Base-by-base conservation (phyloP, 352 stramenopile species). In the Pythium aristosporum region DNA sequence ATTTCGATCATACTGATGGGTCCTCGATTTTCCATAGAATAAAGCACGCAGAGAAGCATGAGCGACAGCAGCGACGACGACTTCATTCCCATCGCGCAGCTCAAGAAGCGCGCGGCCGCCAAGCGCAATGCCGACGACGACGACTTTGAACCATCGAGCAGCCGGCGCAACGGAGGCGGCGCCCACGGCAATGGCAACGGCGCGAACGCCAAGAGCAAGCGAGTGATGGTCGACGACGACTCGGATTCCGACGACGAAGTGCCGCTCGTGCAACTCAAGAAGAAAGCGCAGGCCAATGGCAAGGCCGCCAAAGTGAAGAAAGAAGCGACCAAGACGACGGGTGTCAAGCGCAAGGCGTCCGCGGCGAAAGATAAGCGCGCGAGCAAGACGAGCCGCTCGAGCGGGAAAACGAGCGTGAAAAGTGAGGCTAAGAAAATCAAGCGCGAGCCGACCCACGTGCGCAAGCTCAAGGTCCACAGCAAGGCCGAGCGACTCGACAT, bases 401-500 rank as follows among this genome's bases (percentile, higher is more conserved):
- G 61, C 57, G 62, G 59, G 18, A 89, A 82, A 46, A 47, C 61
- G 15, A 88, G 75, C 44, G 63, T 75, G 25, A 82, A 66, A 41
- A 49, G 61, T 25, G 71, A 72, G 44, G 55, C 51, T 32, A 75
- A 68, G 36, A 77, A 73, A 47, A 51, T 77, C 48, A 92, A 89
- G 73, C 77, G 62, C 13, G 80, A 85, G 58, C 75, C 73, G 44
- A 66, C 61, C 5, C 86, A 77, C 21, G 72, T 93, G 60, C 81
- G 84, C 34, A 96, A 96, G 68, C 79, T 98, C 43, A 99, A 98
- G 71, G 82, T 97, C 53, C 80, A 98, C 36, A 97, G 94, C 44
- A 98, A 97, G 66, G 71, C 85, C 43, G 96, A 99, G 73, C 87
- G 91, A 12, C 82, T 99, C 54, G 90, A 98, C 57, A 97, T 98